phyloP scores from a whole-genome alignment of 768 basidiomycete genomes.

The Leccinum rimulosum region DNA sequence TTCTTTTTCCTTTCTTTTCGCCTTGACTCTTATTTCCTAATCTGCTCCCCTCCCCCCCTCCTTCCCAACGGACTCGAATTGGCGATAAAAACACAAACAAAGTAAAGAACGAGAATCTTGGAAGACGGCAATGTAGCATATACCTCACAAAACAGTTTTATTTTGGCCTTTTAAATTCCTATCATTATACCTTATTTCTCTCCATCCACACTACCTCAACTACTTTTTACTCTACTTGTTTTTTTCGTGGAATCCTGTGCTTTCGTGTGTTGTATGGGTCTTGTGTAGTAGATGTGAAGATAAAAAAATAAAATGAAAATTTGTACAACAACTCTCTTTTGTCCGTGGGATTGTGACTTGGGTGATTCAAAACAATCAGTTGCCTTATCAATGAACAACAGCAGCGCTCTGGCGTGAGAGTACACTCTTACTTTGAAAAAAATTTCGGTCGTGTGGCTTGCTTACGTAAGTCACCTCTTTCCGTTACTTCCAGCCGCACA shows the following conservation, averaged over 20 bases:
- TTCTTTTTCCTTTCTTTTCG: slow-evolving; percentile 23
- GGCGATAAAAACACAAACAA: slow-evolving; percentile 18
- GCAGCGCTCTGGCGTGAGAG: not conserved
- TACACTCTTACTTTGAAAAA: not conserved
- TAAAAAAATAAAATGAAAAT: not conserved
- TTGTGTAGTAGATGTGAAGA: slow-evolving; percentile 18
- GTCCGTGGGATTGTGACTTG: not conserved
- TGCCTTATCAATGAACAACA: not conserved
- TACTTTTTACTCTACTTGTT: not conserved
- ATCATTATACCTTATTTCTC: slow-evolving; percentile 23
- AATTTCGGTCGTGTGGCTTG: not conserved
- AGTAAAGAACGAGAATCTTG: slow-evolving; percentile 5
- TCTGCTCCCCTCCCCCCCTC: not conserved
- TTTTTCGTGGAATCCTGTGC: not conserved
- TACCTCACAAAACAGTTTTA: slow-evolving; percentile 6
- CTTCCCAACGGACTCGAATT: not conserved
- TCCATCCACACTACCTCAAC: too few species aligned
- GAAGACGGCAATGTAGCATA: slow-evolving; percentile 24
- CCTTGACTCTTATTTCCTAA: not conserved
- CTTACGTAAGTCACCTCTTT: not conserved
- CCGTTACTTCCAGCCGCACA: slow-evolving; percentile 12
- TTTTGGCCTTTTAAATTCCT: slow-evolving; percentile 11
- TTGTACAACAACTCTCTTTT: slow-evolving; percentile 8
- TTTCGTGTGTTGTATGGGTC: not conserved
- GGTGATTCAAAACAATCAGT: too few species aligned